phyloP scores from a whole-genome alignment of 257 asterid species.

The Nicotiana undulata region DNA sequence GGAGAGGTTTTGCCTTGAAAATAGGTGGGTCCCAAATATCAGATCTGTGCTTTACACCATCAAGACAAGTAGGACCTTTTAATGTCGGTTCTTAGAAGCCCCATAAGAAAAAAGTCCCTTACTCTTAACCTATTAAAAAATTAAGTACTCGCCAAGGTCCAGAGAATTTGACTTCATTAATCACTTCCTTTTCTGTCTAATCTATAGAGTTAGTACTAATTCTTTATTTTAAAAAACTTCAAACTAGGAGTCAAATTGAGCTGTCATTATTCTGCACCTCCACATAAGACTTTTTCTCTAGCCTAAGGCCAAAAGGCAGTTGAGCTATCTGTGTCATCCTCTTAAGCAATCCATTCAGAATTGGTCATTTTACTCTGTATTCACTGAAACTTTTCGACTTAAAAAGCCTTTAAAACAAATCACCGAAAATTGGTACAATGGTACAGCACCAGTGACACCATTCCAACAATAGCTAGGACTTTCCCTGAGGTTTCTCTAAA shows the following conservation, averaged over 20 bases:
- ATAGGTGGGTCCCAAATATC: slow-evolving; percentile 29
- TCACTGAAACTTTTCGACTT: slow-evolving; percentile 2
- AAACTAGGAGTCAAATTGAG: slow-evolving; percentile 25
- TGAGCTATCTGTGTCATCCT: slow-evolving; percentile 41
- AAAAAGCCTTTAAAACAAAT: slow-evolving; percentile 13
- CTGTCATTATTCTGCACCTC: slow-evolving; percentile 36
- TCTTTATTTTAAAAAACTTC: background rate
- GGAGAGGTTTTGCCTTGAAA: background rate
- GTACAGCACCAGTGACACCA: slow-evolving; percentile 1
- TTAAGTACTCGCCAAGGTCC: slow-evolving; percentile 6
- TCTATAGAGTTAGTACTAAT: background rate
- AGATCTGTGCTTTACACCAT: slow-evolving; percentile 36
- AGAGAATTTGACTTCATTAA: slow-evolving; percentile 34
- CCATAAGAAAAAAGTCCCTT: slow-evolving; percentile 11
- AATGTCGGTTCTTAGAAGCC: slow-evolving; percentile 8
- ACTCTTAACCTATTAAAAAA: background rate
- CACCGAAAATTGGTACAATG: slow-evolving; percentile 18
- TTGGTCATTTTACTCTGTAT: slow-evolving; percentile 4
- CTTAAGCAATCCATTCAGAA: slow-evolving; percentile 16
- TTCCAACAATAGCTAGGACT: slow-evolving; percentile 7
- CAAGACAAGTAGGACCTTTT: slow-evolving; percentile 40
- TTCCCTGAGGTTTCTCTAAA: background rate
- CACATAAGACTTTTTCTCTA: background rate
- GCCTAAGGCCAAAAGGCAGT: slow-evolving; percentile 10
- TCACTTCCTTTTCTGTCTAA: slow-evolving; percentile 16